Base-by-base conservation (phyloP, 257 asterid genomes). In the Hygrophila difformis region DNA sequence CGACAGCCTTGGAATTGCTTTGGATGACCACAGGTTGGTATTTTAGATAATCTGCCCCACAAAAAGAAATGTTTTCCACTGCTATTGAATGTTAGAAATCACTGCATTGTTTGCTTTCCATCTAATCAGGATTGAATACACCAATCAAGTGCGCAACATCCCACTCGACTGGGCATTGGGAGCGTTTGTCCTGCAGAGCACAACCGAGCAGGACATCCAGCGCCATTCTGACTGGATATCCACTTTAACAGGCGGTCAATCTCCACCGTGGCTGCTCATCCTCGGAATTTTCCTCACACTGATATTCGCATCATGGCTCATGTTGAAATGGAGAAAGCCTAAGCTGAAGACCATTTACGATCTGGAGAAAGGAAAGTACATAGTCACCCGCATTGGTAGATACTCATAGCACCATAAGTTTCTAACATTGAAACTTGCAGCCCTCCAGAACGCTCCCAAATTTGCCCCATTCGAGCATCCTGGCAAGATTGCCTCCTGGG, bases 321-420 rank as follows among this genome's bases (percentile, higher is more conserved):
- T 68, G 51, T 49, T 74, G 3, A 78, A 63, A 60, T 72, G 88
- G 80, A 66, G 67, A 62, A 86, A 80, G 40, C 95, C 96, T 44
- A 82, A 80, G 66, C 47, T 78, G 67, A 91, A 86, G 75, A 91
- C 99, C 8, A 81, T 91, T 41, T 91, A 91, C 46, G 95, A 86
- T 67, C 78, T 86, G 33, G 99, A 91, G 80, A 86, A 82, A 68
- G 99, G 96, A 31, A 86, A 86, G 78, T 82, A 91, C 50, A 82
- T 86, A 68, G 75, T 85, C 50, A 86, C 87, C 14, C 82, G 77
- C 39, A 61, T 80, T 20, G 48, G 64, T 65, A 76, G 99, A 67
- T 75, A 70, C 59, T 89, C 87, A 22, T 89, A 75, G 73, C 39
- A 54, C 12, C 31, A 26, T 8, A 5, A 26, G 31, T 26, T n/a